Conservation (phyloP, 768 basidiomycete genomes). For the Pleurotus tuoliensis region DNA sequence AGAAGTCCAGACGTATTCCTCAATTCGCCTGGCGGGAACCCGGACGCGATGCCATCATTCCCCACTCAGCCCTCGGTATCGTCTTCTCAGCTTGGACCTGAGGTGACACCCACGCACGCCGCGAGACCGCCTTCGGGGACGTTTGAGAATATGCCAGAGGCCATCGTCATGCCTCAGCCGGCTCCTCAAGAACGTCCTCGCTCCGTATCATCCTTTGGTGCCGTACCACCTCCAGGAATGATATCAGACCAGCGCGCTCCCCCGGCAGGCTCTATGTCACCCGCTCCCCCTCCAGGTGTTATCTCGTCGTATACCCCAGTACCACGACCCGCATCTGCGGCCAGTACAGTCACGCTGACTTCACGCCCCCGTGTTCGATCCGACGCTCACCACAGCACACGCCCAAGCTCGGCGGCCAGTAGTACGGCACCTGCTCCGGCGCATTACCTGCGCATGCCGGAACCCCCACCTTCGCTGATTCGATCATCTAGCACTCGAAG, state of each 20-base stretch:
- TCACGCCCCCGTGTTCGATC: too few species aligned
- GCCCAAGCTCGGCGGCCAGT: not conserved
- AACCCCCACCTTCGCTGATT: not conserved
- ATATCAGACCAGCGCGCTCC: not conserved
- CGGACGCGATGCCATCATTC: not conserved
- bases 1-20: conserved; percentile 3
- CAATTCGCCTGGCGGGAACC: not conserved
- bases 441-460: conserved; percentile 4
- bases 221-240: conserved; percentile 3
- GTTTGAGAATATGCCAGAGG: not conserved
- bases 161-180: conserved; percentile 4
- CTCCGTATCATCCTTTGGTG: not conserved
- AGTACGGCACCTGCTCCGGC: not conserved
- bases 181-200: conserved; percentile 1
- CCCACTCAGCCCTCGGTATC: conserved; percentile 2
- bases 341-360: not conserved
- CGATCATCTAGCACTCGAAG: not conserved
- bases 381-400: not conserved
- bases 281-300: not conserved
- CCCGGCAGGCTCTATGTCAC: not conserved
- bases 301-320: not conserved
- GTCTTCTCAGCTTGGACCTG: conserved; percentile 4
- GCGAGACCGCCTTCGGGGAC: not conserved
- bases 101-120: not conserved
- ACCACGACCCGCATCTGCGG: not conserved